phyloP scores from a whole-genome alignment of 2,329 filamentous ascomycete genomes.

The Trichoderma lentiforme region DNA sequence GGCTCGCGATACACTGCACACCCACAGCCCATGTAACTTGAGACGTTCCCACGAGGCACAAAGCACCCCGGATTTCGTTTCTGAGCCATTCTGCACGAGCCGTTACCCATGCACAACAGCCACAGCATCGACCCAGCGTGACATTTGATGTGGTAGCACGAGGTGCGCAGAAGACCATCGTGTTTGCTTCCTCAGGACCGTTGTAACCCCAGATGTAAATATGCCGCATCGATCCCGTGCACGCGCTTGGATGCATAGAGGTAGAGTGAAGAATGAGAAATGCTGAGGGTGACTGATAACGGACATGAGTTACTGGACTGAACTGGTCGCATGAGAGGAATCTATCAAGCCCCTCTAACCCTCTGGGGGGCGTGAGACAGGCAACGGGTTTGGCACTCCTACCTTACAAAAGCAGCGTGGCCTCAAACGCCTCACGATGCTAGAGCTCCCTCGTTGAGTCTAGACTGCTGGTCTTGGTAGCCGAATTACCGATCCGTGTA shows the following conservation, averaged over 20 bases:
- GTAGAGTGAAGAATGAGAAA: neutral
- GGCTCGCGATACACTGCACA: neutral
- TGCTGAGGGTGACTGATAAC: neutral
- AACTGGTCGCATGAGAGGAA: neutral
- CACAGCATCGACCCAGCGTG: neutral
- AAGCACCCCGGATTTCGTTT: neutral
- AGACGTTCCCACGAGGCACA: neutral
- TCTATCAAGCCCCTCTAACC: neutral
- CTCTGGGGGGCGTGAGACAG: neutral
- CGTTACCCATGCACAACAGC: neutral
- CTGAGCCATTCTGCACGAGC: neutral
- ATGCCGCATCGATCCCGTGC: slow-evolving; percentile 4
- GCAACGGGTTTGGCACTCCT: neutral
- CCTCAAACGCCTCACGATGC: slow-evolving; percentile 4
- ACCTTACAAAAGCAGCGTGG: slow-evolving; percentile 17
- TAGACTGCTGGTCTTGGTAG: neutral
- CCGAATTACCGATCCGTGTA: slow-evolving; percentile 17
- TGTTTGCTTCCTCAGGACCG: slow-evolving; percentile 1
- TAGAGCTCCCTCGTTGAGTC: slow-evolving; percentile 11
- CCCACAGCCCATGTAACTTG: neutral
- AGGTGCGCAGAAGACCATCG: neutral
- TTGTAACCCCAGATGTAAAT: neutral
- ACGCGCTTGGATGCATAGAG: neutral
- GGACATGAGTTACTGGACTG: neutral
- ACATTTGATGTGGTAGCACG: slow-evolving; percentile 3